Evolutionary conservation across 768 basidiomycete species (phyloP), one percentile per base, ranked within the genome.

Genomic region (Suillus sp.): DNA sequence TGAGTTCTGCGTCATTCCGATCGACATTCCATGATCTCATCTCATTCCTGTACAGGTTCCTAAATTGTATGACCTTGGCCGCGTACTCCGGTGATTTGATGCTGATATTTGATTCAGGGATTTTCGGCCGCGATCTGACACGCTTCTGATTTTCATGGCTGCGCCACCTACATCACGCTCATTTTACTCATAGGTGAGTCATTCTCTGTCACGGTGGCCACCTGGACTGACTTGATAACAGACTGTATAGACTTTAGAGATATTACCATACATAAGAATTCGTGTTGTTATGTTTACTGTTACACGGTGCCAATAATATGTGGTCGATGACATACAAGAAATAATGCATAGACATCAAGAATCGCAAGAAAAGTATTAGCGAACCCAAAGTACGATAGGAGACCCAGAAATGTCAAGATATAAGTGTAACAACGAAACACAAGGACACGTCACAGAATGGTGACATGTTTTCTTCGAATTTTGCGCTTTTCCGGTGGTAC

Each of bases 101-200:
- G 61, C 56, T 66, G 20, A 72, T 65, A 60, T 37, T 59, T 37
- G 45, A 60, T 32, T 50, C 68, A 88, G 87, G 87, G 89, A 88
- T 90, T 54, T 89, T 90, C 73, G 89, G 89, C 8, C 85, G 90
- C 32, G 90, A 92, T 71, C 72, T 91, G 62, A 88, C 85, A 25
- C 84, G 88, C 16, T 90, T 91, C 71, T 91, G 74, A 81, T 57
- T 30, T 56, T 27, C 38, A 40, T 57, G 10, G 38, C 25, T 57
- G 18, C 56, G 38, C 38, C 56, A 40, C 18, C n/a, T 11, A 38
- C 35, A 20, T 37, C 56, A 57, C 56, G 25, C 38, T 57, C 56
- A 57, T 57, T 40, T 40, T 18, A 27, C 25, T 7, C 37, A 57
- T 68, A 72, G 62, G 62, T 66, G 65, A 66, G 66, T 67, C 68